Evolutionary conservation across 768 basidiomycete genomes (phyloP).

Genomic region (Clavaria fumosa): DNA sequence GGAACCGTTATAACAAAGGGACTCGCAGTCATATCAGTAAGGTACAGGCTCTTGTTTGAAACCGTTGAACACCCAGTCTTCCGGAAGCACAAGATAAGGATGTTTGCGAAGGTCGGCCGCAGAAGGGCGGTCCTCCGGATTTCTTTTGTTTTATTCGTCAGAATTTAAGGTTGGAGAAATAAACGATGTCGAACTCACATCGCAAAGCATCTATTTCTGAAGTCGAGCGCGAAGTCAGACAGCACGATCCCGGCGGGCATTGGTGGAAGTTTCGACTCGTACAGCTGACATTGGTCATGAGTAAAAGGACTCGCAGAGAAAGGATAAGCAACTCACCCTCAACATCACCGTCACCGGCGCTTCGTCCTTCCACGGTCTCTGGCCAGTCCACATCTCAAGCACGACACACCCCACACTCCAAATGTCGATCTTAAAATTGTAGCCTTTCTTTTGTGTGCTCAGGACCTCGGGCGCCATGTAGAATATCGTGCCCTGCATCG

Average conservation of each 20-base stretch:
- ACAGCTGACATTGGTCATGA: conserved; percentile 36
- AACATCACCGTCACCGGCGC: conserved; percentile 89
- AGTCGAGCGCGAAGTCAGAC: conserved; percentile 66
- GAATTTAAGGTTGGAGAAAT: conserved; percentile 3
- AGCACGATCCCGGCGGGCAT: conserved; percentile 73
- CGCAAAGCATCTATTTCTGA: conserved; percentile 79
- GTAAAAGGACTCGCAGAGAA: conserved; percentile 3
- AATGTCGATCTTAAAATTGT: conserved; percentile 95
- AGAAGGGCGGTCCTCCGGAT: conserved; percentile 71
- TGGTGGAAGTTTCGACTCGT: conserved; percentile 70
- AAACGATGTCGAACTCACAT: conserved; percentile 37
- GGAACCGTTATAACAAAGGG: too few relatives aligned
- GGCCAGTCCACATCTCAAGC: conserved; percentile 98
- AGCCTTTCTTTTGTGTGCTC: conserved; percentile 75
- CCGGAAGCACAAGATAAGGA: conserved; percentile 57
- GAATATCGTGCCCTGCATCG: conserved; percentile 96
- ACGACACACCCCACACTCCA: conserved; percentile 99
- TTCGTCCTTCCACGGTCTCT: conserved; percentile 84
- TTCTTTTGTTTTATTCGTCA: conserved; percentile 26
- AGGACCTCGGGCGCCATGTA: conserved; percentile 99
- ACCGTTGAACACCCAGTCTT: conserved; percentile 62
- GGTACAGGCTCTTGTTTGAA: conserved; percentile 29
- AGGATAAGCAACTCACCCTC: conserved; percentile 43
- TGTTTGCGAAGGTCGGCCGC: conserved; percentile 70
- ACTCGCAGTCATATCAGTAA: too few relatives aligned